A percentile compares a stretch with the other conserved stretches of the same genome.
Evolutionary conservation across 1,139 yeast genomes (phyloP).

Genomic region (Candida sanyaensis): DNA sequence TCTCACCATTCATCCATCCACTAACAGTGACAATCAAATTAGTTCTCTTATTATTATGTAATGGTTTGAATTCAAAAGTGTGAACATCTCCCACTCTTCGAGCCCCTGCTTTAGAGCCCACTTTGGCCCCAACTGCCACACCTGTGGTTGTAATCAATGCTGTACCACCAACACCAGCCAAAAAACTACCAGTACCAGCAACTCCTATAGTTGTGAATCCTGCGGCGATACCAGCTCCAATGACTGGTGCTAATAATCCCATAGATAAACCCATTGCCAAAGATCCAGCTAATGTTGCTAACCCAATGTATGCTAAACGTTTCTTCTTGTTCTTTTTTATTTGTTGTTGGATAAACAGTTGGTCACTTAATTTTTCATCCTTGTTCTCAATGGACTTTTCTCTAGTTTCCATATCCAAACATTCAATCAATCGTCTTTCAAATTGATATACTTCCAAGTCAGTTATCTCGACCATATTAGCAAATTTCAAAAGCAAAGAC

Average conservation of each 20-base stretch:
- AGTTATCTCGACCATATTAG: conserved; percentile 57
- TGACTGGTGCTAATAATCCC: conserved; percentile 94
- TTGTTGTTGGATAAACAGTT: conserved; percentile 67
- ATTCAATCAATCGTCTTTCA: conserved; percentile 87
- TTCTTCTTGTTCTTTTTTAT: conserved; percentile 64
- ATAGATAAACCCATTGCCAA: conserved; percentile 93
- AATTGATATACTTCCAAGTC: conserved; percentile 78
- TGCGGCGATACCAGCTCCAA: conserved; percentile 98
- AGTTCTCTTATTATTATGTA: conserved; percentile 87
- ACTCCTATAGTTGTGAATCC: conserved; percentile 95
- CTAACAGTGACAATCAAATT: conserved; percentile 88
- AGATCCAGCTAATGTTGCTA: conserved; percentile 98
- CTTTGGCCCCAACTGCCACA: conserved; percentile 85
- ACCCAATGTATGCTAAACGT: conserved; percentile 83
- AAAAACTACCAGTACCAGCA: conserved; percentile 84
- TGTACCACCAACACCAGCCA: conserved; percentile 97
- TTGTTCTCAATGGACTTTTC: conserved; percentile 51
- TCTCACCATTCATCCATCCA: conserved; percentile 97
- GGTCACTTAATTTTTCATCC: conserved; percentile 76
- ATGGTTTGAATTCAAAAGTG: conserved; percentile 90
- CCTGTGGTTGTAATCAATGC: conserved; percentile 93
- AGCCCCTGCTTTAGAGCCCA: conserved; percentile 84
- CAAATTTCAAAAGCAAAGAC: conserved; percentile 68
- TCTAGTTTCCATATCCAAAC: conserved; percentile 81
- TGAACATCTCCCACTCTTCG: conserved; percentile 88